A percentile compares a stretch with the other conserved stretches of the same genome.
phyloP scores from a whole-genome alignment of 345 rosid species.

The Luvunga scandens region DNA sequence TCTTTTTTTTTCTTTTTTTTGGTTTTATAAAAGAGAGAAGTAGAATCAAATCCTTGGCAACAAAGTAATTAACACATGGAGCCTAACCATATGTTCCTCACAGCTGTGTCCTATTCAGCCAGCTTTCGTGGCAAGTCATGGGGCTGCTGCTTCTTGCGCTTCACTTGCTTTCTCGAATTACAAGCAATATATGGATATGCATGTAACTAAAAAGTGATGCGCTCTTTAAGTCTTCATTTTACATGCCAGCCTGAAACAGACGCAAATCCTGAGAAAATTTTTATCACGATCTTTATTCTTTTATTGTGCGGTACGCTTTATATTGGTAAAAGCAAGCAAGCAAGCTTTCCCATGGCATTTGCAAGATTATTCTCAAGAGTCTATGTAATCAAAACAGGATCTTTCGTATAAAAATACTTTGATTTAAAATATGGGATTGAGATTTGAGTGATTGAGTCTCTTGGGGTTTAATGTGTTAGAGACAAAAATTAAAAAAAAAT shows the following conservation, averaged over 20 bases:
- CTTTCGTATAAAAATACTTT: neutral
- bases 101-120: conserved; percentile 1
- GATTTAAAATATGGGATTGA: neutral
- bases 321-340: neutral
- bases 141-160: neutral
- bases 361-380: neutral
- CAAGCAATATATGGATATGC: neutral
- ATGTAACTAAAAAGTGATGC: neutral
- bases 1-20: neutral
- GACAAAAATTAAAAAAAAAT: accelerated
- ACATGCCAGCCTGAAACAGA: neutral
- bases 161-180: neutral
- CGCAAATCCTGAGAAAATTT: neutral
- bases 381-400: neutral
- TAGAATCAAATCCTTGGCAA: conserved; percentile 3
- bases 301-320: neutral
- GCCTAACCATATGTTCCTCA: neutral
- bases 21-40: neutral
- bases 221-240: neutral
- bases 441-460: neutral
- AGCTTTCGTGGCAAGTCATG: neutral
- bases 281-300: neutral
- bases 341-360: neutral
- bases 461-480: too few species aligned
- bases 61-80: neutral